Conservation (phyloP, 148 eudicot genomes). For the Chenopodium quinoa region DNA sequence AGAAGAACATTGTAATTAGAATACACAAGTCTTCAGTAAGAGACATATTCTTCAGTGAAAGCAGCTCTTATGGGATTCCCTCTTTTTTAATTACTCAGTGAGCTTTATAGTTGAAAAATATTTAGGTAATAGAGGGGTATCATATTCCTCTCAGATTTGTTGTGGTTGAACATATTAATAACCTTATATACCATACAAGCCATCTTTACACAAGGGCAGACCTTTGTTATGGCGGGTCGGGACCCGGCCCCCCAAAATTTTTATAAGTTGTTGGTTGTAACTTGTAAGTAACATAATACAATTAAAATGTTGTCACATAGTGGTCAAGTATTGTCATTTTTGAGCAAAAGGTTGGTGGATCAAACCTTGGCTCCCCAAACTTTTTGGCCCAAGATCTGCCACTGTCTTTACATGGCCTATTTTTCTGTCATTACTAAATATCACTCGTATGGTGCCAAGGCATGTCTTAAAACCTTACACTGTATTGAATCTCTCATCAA, state of each 20-base stretch:
- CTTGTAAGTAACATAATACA: no score
- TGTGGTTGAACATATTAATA: not conserved
- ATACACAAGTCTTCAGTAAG: not conserved
- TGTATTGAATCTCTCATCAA: not conserved
- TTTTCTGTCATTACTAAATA: not conserved
- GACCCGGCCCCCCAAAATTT: no score
- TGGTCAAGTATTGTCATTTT: no score
- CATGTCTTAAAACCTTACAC: not conserved
- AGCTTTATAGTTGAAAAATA: not conserved
- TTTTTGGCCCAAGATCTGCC: no score
- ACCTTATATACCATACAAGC: not conserved
- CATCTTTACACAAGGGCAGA: not conserved
- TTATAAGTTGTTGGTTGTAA: no score
- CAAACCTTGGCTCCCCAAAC: no score
- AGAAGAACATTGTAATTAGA: no score
- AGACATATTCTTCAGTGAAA: not conserved
- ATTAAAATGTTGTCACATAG: no score
- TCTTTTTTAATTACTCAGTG: not conserved
- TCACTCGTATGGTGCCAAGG: not conserved
- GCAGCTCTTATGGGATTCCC: not conserved
- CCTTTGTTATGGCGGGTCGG: no score
- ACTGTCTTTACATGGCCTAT: not conserved
- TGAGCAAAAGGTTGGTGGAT: no score
- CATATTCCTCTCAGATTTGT: not conserved
- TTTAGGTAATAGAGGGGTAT: not conserved